phyloP scores from a whole-genome alignment of 2,329 filamentous ascomycete species.

The Alternaria burnsii region DNA sequence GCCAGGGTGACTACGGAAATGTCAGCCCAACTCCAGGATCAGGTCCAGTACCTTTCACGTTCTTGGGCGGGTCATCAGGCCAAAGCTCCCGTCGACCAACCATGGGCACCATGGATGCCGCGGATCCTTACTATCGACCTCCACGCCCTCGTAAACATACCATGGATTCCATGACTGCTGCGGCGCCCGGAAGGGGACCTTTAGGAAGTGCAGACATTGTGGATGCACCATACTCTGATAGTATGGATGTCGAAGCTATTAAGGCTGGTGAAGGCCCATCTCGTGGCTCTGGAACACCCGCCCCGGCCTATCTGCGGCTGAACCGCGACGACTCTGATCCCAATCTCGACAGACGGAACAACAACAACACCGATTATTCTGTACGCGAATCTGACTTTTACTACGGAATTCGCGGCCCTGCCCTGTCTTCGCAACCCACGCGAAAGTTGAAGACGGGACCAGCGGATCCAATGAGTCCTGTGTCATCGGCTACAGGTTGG shows the following conservation, averaged over 20 bases:
- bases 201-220: conserved; percentile 58
- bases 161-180: conserved; percentile 61
- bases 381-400: conserved; percentile 97
- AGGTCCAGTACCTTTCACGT: conserved; percentile 76
- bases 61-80: conserved; percentile 60
- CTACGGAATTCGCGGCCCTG: conserved; percentile 89
- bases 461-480: conserved; percentile 90
- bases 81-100: conserved; percentile 54
- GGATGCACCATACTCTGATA: conserved; percentile 57
- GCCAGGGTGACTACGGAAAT: conserved; percentile 64
- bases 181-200: conserved; percentile 55
- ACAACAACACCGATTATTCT: conserved; percentile 78
- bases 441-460: conserved; percentile 92
- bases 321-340: conserved; percentile 61
- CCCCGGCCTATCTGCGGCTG: conserved; percentile 63
- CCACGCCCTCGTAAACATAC: conserved; percentile 73
- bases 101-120: conserved; percentile 46
- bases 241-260: conserved; percentile 44
- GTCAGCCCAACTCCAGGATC: conserved; percentile 75
- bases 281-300: conserved; percentile 41
- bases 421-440: conserved; percentile 80
- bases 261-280: conserved; percentile 47
- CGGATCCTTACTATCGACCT: conserved; percentile 88
- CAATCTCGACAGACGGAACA: conserved; percentile 63
- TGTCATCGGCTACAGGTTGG: conserved; percentile 90